Conservation (phyloP, 345 rosid genomes). For the Brassica carinata region DNA sequence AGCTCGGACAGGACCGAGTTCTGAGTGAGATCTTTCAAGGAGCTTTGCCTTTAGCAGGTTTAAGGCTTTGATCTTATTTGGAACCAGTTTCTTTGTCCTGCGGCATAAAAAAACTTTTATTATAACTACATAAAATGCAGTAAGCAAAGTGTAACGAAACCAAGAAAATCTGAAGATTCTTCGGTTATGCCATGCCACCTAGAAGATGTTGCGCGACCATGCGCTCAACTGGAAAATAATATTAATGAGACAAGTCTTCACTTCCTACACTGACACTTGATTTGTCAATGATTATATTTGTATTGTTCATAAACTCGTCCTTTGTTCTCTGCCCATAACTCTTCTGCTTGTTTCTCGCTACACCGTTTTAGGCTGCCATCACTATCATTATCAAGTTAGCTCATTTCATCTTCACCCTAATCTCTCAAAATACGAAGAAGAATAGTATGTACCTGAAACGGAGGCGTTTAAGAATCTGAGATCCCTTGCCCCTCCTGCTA, state of each 20-base stretch:
- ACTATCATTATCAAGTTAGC: too few species aligned
- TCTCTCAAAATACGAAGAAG: background rate
- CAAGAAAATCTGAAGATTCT: background rate
- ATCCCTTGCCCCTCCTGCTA: constrained; percentile 87
- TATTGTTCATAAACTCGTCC: constrained; percentile 84
- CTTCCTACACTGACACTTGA: constrained; percentile 74
- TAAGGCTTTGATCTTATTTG: constrained; percentile 68
- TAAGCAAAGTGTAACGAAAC: background rate
- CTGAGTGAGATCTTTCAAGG: background rate
- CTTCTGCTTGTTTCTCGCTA: constrained; percentile 94
- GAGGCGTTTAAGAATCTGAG: constrained; percentile 61
- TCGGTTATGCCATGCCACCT: background rate
- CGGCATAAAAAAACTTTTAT: background rate
- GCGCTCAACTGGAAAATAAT: background rate
- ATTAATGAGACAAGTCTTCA: constrained; percentile 67
- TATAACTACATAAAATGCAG: background rate
- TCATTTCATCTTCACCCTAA: background rate
- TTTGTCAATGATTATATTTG: constrained; percentile 69
- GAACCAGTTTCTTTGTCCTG: constrained; percentile 69
- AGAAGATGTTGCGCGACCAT: background rate
- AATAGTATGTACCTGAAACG: constrained; percentile 76
- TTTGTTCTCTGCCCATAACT: constrained; percentile 97
- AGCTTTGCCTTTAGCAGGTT: constrained; percentile 63
- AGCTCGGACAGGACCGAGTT: too few species aligned
- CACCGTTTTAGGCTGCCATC: constrained; percentile 84